Percentiles rank a stretch among this genome's conserved stretches.
phyloP scores from a whole-genome alignment of 345 rosid species.

The sweet orange (Citrus sinensis) region DNA sequence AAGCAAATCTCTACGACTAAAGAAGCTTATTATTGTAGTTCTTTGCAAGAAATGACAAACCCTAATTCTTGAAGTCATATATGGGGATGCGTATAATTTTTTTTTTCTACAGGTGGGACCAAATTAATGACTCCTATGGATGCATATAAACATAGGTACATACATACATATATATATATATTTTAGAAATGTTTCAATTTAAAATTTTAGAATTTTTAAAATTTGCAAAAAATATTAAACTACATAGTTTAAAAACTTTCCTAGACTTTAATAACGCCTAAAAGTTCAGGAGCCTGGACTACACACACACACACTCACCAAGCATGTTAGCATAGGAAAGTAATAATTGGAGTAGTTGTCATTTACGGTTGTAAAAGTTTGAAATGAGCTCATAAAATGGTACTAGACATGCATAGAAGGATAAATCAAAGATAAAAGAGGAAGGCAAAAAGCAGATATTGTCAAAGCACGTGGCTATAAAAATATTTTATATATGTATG shows the following conservation, averaged over 20 bases:
- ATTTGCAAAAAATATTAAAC: too few relatives aligned
- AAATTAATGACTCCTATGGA: not conserved
- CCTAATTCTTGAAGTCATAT: conserved; percentile 13
- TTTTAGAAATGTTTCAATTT: too few relatives aligned
- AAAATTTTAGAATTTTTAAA: too few relatives aligned
- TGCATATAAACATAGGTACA: not conserved
- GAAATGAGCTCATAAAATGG: not conserved
- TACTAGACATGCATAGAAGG: not conserved
- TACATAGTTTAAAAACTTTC: too few relatives aligned
- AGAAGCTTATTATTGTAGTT: not conserved
- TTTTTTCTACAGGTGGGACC: not conserved
- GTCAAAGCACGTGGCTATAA: not conserved
- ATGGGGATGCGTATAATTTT: not conserved
- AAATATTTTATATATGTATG: not conserved
- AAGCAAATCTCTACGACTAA: not conserved
- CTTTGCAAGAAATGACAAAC: conserved; percentile 8
- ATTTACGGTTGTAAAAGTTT: not conserved
- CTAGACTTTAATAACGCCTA: too few relatives aligned
- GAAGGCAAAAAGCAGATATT: not conserved
- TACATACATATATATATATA: too few relatives aligned
- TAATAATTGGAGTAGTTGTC: not conserved
- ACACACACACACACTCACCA: too few relatives aligned
- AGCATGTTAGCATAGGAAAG: not conserved
- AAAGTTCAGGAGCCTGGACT: too few relatives aligned
- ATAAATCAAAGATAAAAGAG: not conserved